These are phyloP conservation scores for Aegilops bicornis DNA, from an alignment of 176 grass and related monocot genomes.

Conservation along the genomic window DNA sequence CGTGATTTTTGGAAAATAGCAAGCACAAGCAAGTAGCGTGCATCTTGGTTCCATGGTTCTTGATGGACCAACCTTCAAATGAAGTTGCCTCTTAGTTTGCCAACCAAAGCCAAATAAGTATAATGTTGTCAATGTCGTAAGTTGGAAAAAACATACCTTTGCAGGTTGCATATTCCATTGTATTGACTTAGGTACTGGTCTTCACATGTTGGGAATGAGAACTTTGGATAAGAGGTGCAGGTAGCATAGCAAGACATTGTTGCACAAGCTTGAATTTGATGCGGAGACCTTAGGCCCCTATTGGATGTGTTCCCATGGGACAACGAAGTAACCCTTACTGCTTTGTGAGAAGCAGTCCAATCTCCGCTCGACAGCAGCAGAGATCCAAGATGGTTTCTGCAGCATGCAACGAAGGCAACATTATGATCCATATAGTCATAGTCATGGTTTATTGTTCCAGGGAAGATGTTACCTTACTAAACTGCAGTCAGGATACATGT, in stretches of 20 bases:
- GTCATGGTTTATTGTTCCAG: background rate
- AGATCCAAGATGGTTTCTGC: conserved; percentile 87
- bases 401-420: conserved; percentile 32
- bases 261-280: conserved; percentile 77
- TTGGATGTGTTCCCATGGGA: conserved; percentile 36
- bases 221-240: conserved; percentile 58
- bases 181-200: conserved; percentile 44
- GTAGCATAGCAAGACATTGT: conserved; percentile 74
- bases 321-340: conserved; percentile 63
- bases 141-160: conserved; percentile 63
- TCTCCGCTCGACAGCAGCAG: conserved; percentile 67
- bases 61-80: conserved; percentile 71
- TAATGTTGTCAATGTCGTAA: background rate
- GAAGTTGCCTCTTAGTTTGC: conserved; percentile 13
- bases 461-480: conserved; percentile 73
- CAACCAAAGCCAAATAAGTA: conserved; percentile 6
- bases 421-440: conserved; percentile 13
- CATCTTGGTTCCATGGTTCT: conserved; percentile 85
- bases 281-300: conserved; percentile 55
- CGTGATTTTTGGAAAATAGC: conserved; percentile 74
- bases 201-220: conserved; percentile 84
- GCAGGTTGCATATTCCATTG: conserved; percentile 45
- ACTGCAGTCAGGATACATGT: conserved; percentile 84
- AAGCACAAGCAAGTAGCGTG: conserved; percentile 77
- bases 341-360: conserved; percentile 81